Percentiles rank a stretch among this genome's conserved stretches.
Conservation (phyloP, 306 rosid species). For the Cicer yamashitae region DNA sequence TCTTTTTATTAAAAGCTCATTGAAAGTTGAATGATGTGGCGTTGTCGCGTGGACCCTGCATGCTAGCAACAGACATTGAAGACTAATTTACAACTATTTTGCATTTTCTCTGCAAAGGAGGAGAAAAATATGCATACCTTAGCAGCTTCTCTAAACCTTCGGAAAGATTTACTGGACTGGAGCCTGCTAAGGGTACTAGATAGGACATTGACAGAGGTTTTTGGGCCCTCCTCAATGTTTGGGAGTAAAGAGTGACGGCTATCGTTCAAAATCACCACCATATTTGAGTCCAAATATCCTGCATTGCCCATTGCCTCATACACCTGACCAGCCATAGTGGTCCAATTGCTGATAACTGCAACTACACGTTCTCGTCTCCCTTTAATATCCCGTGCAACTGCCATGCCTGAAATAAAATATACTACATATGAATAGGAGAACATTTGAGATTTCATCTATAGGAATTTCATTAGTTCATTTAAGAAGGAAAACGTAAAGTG, state of each 20-base stretch:
- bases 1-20: not conserved
- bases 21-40: constrained; percentile 9
- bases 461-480: constrained; percentile 4
- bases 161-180: constrained; percentile 91
- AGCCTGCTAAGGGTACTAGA: constrained; percentile 90
- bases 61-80: constrained; percentile 27
- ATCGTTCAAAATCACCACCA: constrained; percentile 90
- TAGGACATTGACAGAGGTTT: constrained; percentile 73
- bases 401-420: constrained; percentile 75
- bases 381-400: constrained; percentile 86
- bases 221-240: constrained; percentile 70
- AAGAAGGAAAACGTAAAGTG: constrained; percentile 16
- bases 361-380: constrained; percentile 83
- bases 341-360: constrained; percentile 80
- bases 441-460: constrained; percentile 23
- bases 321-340: constrained; percentile 89
- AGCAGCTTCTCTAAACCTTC: constrained; percentile 87
- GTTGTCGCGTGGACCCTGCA: constrained; percentile 17
- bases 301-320: constrained; percentile 95
- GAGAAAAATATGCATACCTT: constrained; percentile 62
- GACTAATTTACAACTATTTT: constrained; percentile 28
- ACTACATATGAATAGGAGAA: constrained; percentile 20
- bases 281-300: constrained; percentile 85
- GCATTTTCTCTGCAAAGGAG: constrained; percentile 27
- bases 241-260: constrained; percentile 84